Evolutionary conservation across 805 yeast genomes (phyloP).

Genomic region (Schwanniomyces pseudopolymorphus): DNA sequence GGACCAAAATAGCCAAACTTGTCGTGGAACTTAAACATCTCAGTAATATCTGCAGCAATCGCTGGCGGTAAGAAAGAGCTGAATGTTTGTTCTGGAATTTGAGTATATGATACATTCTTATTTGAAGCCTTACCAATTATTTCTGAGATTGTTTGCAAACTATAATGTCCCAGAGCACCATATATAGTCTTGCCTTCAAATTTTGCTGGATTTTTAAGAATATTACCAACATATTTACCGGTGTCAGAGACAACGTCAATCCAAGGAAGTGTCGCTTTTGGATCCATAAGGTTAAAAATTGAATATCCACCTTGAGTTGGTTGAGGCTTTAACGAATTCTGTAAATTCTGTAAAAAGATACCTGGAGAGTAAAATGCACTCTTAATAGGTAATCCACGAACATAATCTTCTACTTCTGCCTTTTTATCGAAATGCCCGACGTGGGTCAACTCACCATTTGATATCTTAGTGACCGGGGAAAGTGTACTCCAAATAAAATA

Average conservation of each 20-base stretch:
- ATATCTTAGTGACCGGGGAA: not conserved
- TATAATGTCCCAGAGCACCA: slow-evolving; percentile 1
- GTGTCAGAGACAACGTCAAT: slow-evolving; percentile 4
- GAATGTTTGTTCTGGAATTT: slow-evolving; percentile 2
- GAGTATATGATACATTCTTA: slow-evolving; percentile 2
- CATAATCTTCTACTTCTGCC: slow-evolving; percentile 6
- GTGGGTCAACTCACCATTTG: slow-evolving; percentile 3
- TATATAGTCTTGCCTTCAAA: slow-evolving; percentile 3
- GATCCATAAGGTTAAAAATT: slow-evolving; percentile 1
- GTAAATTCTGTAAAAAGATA: slow-evolving; percentile 5
- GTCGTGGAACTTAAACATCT: not conserved
- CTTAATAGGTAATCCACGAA: slow-evolving; percentile 4
- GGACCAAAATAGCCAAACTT: not conserved
- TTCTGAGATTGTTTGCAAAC: not conserved
- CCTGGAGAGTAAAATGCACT: slow-evolving; percentile 5
- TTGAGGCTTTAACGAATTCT: not conserved
- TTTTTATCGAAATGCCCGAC: slow-evolving; percentile 4
- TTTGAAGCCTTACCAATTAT: not conserved
- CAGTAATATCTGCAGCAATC: not conserved
- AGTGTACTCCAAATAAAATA: slow-evolving; percentile 7
- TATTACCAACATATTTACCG: slow-evolving; percentile 5
- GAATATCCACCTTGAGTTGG: not conserved
- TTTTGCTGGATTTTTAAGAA: slow-evolving; percentile 3
- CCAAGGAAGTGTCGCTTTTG: slow-evolving; percentile 2
- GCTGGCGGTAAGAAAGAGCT: not conserved